These are phyloP conservation scores for Neurospora sublineolata DNA, from an alignment of 495 filamentous ascomycete genomes.

Conservation along the genomic window DNA sequence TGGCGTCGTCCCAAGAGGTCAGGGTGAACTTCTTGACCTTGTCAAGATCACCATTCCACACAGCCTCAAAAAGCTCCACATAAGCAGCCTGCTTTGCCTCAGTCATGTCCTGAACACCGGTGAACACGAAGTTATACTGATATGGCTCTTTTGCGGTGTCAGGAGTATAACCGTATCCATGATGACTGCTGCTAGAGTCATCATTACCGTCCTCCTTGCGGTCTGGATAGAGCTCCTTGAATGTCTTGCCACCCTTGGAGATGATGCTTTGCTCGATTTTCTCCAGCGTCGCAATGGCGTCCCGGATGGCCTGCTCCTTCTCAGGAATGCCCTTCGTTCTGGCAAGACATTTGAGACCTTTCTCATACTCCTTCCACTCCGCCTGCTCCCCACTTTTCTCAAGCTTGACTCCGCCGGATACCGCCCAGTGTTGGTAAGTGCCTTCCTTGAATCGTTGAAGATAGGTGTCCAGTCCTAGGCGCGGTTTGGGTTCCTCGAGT, in stretches of 20 bases:
- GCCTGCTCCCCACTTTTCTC: slow-evolving; percentile 4
- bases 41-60: slow-evolving; percentile 52
- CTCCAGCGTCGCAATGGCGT: slow-evolving; percentile 38
- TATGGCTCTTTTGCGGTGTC: slow-evolving; percentile 23
- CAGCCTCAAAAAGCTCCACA: slow-evolving; percentile 52
- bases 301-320: slow-evolving; percentile 40
- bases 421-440: slow-evolving; percentile 43
- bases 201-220: slow-evolving; percentile 8
- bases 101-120: slow-evolving; percentile 34
- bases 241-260: slow-evolving; percentile 50
- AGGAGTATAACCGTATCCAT: neutral
- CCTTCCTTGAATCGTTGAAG: slow-evolving; percentile 32
- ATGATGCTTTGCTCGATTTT: slow-evolving; percentile 41
- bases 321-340: slow-evolving; percentile 28
- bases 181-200: neutral
- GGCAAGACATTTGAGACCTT: slow-evolving; percentile 13
- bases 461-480: slow-evolving; percentile 26
- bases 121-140: slow-evolving; percentile 38
- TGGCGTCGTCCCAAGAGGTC: slow-evolving; percentile 33
- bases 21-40: slow-evolving; percentile 42
- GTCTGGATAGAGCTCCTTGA: slow-evolving; percentile 50
- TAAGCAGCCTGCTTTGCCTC: slow-evolving; percentile 43
- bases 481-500: slow-evolving; percentile 4
- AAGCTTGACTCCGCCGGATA: slow-evolving; percentile 24
- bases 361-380: slow-evolving; percentile 19